These are phyloP conservation scores for Prunella vulgaris DNA, from an alignment of 257 asterid species.

Conservation along the genomic window DNA sequence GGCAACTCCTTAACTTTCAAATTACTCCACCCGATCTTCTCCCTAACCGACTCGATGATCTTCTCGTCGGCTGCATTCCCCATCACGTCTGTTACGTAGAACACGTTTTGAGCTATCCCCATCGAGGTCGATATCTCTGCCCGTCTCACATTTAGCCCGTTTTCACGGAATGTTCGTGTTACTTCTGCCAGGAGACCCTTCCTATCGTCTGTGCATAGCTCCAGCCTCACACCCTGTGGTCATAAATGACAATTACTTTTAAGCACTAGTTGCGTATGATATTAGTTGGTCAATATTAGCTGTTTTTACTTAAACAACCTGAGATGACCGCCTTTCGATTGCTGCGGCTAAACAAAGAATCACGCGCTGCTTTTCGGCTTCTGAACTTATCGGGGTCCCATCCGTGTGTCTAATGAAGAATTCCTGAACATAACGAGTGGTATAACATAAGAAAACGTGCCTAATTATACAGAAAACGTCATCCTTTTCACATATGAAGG, in stretches of 20 bases:
- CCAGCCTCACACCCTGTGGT: constrained; percentile 85
- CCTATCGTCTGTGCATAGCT: constrained; percentile 59
- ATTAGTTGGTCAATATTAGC: neutral
- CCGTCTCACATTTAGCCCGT: constrained; percentile 70
- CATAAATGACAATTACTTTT: neutral
- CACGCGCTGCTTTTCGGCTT: constrained; percentile 83
- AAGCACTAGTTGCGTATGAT: too few species aligned
- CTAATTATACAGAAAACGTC: neutral
- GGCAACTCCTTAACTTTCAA: constrained; percentile 84
- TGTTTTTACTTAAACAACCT: too few species aligned
- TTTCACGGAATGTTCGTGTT: constrained; percentile 85
- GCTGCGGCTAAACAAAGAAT: constrained; percentile 76
- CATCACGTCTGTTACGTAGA: constrained; percentile 70
- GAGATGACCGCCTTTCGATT: constrained; percentile 72
- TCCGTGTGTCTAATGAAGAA: constrained; percentile 78
- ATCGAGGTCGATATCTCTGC: constrained; percentile 76
- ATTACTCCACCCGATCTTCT: constrained; percentile 54
- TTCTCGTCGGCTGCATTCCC: constrained; percentile 62
- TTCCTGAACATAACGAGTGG: constrained; percentile 47
- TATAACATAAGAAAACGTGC: neutral
- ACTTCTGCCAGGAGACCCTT: constrained; percentile 83
- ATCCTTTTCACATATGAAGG: neutral
- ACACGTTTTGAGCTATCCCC: constrained; percentile 50
- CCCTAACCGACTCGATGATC: constrained; percentile 60
- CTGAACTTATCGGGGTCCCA: constrained; percentile 79